These are phyloP conservation scores for Phialocephala subalpina DNA, from an alignment of 2,329 filamentous ascomycete species.

Conservation along the genomic window DNA sequence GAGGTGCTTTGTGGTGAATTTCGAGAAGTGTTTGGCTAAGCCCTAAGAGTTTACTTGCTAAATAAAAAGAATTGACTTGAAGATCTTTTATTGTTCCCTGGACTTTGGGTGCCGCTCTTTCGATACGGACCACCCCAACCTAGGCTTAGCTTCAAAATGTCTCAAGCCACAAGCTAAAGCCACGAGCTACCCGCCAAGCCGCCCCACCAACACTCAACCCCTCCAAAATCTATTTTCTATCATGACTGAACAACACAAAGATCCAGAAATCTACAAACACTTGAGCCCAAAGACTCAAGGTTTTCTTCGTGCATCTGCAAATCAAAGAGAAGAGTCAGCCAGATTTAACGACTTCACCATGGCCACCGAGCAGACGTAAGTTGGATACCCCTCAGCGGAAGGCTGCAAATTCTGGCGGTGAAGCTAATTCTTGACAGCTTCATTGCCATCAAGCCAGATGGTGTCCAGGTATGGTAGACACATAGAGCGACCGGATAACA, in stretches of 20 bases:
- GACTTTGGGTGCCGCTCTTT: too few species aligned
- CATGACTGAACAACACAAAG: constrained; percentile 39
- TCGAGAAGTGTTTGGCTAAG: too few species aligned
- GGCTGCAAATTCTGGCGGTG: constrained; percentile 35
- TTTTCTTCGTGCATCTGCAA: constrained; percentile 47
- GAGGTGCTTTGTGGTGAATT: too few species aligned
- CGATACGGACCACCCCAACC: not conserved
- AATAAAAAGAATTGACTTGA: too few species aligned
- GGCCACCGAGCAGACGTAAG: constrained; percentile 87
- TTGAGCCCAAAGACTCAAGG: constrained; percentile 56
- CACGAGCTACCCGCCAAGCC: constrained; percentile 20
- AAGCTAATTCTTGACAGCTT: constrained; percentile 69
- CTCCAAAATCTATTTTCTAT: constrained; percentile 31
- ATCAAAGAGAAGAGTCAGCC: constrained; percentile 43
- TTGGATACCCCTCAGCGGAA: constrained; percentile 12
- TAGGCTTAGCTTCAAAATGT: constrained; percentile 4
- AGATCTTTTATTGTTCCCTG: too few species aligned
- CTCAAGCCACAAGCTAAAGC: constrained; percentile 18
- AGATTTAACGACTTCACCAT: constrained; percentile 59
- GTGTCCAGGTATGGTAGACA: constrained; percentile 80
- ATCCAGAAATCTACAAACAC: constrained; percentile 54
- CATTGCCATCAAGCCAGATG: constrained; percentile 99
- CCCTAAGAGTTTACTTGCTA: too few species aligned
- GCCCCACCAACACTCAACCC: constrained; percentile 32
- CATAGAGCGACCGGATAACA: not conserved